Conservation (phyloP, 2,329 filamentous ascomycete genomes). For the Colletotrichum magnum region DNA sequence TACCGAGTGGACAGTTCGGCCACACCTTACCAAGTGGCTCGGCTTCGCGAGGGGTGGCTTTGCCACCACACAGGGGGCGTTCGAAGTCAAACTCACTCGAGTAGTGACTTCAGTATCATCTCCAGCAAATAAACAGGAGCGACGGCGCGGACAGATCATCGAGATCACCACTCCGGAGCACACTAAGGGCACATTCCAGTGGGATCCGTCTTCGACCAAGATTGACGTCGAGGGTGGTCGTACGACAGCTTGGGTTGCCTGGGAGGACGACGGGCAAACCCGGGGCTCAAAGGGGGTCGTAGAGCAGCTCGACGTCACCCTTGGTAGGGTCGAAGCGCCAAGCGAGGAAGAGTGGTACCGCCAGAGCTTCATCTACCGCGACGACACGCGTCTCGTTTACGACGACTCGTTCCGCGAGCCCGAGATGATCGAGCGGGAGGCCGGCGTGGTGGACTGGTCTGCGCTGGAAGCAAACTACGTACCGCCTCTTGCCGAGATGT, state of each 20-base stretch:
- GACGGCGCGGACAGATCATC: constrained; percentile 32
- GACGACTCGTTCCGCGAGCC: constrained; percentile 33
- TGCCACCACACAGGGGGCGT: constrained; percentile 49
- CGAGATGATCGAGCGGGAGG: constrained; percentile 27
- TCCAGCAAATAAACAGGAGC: constrained; percentile 17
- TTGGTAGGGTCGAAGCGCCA: constrained; percentile 29
- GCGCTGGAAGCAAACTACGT: constrained; percentile 42
- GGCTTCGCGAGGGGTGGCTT: constrained; percentile 54
- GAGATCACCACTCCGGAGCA: constrained; percentile 39
- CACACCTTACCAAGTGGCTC: constrained; percentile 50
- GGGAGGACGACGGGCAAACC: constrained; percentile 26
- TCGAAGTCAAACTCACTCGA: constrained; percentile 49
- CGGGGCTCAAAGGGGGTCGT: constrained; percentile 16
- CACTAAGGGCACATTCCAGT: constrained; percentile 42
- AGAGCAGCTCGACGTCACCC: constrained; percentile 38
- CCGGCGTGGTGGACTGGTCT: constrained; percentile 40
- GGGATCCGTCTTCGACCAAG: constrained; percentile 32
- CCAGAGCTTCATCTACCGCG: constrained; percentile 38
- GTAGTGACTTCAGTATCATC: constrained; percentile 38
- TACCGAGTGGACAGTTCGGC: constrained; percentile 45
- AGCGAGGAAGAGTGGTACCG: constrained; percentile 40
- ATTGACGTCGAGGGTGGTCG: constrained; percentile 37
- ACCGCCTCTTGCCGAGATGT: constrained; percentile 20
- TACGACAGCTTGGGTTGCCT: constrained; percentile 33
- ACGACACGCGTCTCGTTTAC: constrained; percentile 34